Conservation (phyloP, 225 moss, liverwort and hornwort species). For the Climacium dendroides region DNA sequence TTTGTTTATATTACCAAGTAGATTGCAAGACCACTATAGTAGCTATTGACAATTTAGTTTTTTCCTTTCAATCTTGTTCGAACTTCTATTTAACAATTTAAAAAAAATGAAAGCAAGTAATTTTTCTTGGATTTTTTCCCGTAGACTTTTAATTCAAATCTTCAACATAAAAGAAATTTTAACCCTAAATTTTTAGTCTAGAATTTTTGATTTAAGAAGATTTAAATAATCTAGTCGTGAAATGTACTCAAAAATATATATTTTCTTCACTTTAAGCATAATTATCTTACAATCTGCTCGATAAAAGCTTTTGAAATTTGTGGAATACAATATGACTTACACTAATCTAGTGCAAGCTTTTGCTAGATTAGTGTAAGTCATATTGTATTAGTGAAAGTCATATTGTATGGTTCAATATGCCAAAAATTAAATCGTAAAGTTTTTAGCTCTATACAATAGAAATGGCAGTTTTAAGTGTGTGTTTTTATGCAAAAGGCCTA, state of each 20-base stretch:
- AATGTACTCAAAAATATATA: background rate
- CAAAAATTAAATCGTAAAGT: too few species aligned
- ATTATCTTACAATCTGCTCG: background rate
- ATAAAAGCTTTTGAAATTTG: background rate
- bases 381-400: too few species aligned
- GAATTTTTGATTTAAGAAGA: too few species aligned
- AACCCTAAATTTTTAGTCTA: too few species aligned
- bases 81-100: background rate
- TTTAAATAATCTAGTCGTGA: background rate
- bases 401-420: too few species aligned
- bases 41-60: background rate
- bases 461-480: background rate
- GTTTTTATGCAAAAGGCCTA: background rate
- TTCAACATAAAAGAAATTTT: background rate
- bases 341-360: background rate
- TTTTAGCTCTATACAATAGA: background rate
- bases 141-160: background rate
- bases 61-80: background rate
- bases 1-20: too few species aligned
- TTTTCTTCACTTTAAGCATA: background rate
- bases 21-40: background rate
- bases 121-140: too few species aligned
- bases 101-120: too few species aligned
- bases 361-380: too few species aligned
- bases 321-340: background rate